These are phyloP conservation scores for Cicer judaicum DNA, from an alignment of 306 rosid species.

Conservation along the genomic window DNA sequence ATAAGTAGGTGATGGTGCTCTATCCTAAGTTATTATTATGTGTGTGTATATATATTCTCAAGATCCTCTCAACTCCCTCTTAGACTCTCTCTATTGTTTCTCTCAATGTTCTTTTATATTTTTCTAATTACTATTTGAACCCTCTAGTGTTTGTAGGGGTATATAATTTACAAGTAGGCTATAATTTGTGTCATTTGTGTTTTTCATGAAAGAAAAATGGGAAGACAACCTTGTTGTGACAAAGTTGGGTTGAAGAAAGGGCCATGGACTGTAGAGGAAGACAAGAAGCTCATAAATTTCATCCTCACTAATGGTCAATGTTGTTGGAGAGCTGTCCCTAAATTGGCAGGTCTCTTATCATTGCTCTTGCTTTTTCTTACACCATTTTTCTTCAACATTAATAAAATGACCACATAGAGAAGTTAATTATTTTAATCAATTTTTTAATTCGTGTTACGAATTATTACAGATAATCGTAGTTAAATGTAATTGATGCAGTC, in stretches of 20 bases:
- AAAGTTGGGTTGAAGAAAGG: slow-evolving; percentile 98
- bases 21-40: slow-evolving; percentile 34
- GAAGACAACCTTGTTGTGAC: slow-evolving; percentile 98
- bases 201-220: slow-evolving; percentile 56
- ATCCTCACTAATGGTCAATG: slow-evolving; percentile 90
- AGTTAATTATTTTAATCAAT: background rate
- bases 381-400: background rate
- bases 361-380: background rate
- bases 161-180: background rate
- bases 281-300: slow-evolving; percentile 88
- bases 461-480: background rate
- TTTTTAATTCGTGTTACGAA: background rate
- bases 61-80: slow-evolving; percentile 28
- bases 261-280: slow-evolving; percentile 92
- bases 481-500: background rate
- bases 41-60: slow-evolving; percentile 26
- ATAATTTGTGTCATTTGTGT: slow-evolving; percentile 13
- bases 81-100: slow-evolving; percentile 15
- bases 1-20: slow-evolving; percentile 63
- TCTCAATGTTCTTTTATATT: background rate
- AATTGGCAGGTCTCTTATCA: slow-evolving; percentile 73
- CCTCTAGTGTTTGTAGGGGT: no score
- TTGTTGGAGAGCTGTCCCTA: slow-evolving; percentile 98
- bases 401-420: background rate
- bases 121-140: background rate